These are phyloP conservation scores for Ilyonectria sp. DNA, from an alignment of 2,329 filamentous ascomycete species.

Conservation along the genomic window DNA sequence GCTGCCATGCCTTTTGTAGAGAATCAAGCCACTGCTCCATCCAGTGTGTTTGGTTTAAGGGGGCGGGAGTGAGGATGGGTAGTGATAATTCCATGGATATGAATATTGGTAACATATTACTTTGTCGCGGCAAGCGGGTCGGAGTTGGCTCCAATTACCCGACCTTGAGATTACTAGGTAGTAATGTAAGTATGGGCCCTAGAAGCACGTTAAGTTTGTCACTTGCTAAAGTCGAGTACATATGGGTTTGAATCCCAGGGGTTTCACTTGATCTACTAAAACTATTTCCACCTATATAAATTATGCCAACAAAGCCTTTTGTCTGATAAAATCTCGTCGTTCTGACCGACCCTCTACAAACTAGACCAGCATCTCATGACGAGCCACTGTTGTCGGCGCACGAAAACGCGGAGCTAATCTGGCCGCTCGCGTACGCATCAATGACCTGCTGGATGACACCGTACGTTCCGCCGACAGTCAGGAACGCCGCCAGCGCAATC, in stretches of 20 bases:
- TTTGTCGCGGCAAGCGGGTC: not conserved
- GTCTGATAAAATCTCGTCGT: not conserved
- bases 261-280: constrained; percentile 4
- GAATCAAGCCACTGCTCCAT: not conserved
- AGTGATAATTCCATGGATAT: no score
- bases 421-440: constrained; percentile 63
- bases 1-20: not conserved
- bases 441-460: constrained; percentile 66
- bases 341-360: not conserved
- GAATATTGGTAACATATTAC: not conserved
- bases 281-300: not conserved
- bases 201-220: not conserved
- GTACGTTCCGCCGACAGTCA: constrained; percentile 59
- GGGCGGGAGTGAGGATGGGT: not conserved
- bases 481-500: constrained; percentile 54
- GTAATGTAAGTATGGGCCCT: no score
- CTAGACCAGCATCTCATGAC: not conserved
- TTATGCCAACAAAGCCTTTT: no score
- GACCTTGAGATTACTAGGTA: no score
- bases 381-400: constrained; percentile 60
- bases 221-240: no score
- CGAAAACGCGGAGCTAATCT: constrained; percentile 63
- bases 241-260: not conserved
- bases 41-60: no score
- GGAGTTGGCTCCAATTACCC: no score